Evolutionary conservation across 495 filamentous ascomycete species (phyloP).

Genomic region (Tuber aestivum): DNA sequence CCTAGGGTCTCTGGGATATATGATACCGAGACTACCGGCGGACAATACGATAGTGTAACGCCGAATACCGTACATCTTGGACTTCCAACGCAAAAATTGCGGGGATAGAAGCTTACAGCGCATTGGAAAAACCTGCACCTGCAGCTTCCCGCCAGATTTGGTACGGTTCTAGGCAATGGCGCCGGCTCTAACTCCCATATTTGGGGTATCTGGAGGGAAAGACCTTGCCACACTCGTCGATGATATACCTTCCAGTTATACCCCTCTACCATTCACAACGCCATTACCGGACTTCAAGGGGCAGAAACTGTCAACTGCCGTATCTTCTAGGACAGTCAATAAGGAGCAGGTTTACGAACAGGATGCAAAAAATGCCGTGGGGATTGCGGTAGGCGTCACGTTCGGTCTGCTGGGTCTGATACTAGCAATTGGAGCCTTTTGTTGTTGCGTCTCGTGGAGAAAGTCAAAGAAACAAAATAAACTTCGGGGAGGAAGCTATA

Average conservation of each 20-base stretch:
- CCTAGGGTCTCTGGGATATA: background rate
- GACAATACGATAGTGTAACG: background rate
- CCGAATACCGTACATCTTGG: background rate
- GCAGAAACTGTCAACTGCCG: background rate
- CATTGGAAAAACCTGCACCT: background rate
- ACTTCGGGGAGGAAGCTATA: background rate
- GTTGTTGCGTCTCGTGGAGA: slow-evolving; percentile 1
- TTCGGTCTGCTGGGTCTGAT: slow-evolving; percentile 14
- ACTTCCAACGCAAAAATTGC: background rate
- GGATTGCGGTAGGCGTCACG: slow-evolving; percentile 14
- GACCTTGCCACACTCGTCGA: background rate
- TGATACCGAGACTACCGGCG: background rate
- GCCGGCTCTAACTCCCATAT: background rate
- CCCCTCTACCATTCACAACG: background rate
- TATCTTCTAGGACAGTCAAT: background rate
- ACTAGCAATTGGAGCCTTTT: slow-evolving; percentile 6
- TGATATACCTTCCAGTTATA: background rate
- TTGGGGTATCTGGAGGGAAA: background rate
- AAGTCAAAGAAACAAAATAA: background rate
- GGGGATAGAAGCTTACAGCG: background rate
- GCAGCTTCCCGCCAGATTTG: background rate
- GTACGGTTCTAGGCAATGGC: background rate
- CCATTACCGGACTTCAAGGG: background rate
- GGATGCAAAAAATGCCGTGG: slow-evolving; percentile 17
- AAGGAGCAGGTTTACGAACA: slow-evolving; percentile 1